Conservation (phyloP, 2,329 filamentous ascomycete genomes). For the Paraphoma chrysanthemicola region DNA sequence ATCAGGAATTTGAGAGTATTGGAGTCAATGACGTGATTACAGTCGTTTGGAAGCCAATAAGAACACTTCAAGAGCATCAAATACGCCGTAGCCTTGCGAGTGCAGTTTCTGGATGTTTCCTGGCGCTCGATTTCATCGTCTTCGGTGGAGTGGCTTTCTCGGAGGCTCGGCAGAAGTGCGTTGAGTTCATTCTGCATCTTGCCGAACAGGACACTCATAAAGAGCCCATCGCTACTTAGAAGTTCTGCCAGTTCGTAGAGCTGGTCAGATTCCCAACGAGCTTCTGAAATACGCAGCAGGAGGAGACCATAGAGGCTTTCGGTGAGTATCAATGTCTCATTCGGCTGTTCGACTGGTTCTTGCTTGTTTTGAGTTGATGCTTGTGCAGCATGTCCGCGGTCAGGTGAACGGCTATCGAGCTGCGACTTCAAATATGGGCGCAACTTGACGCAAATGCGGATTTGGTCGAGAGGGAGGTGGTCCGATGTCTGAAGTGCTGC, state of each 20-base stretch:
- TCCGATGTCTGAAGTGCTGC: slow-evolving; percentile 19
- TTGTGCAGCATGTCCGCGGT: slow-evolving; percentile 16
- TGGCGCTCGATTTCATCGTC: slow-evolving; percentile 1
- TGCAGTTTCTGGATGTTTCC: slow-evolving; percentile 1
- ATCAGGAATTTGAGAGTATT: slow-evolving; percentile 22
- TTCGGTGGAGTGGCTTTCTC: background rate
- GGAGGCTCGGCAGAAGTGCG: slow-evolving; percentile 4
- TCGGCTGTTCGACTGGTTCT: background rate
- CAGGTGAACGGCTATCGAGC: slow-evolving; percentile 18
- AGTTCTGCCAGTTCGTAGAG: slow-evolving; percentile 35
- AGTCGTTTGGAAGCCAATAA: slow-evolving; percentile 33
- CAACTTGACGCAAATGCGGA: slow-evolving; percentile 26
- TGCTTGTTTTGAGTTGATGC: background rate
- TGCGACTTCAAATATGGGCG: background rate
- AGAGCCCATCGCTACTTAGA: slow-evolving; percentile 22
- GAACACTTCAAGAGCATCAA: slow-evolving; percentile 40
- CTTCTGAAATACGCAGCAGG: slow-evolving; percentile 20
- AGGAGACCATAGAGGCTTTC: slow-evolving; percentile 22
- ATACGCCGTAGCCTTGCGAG: slow-evolving; percentile 17
- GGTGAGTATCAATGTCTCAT: slow-evolving; percentile 1
- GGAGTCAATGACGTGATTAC: slow-evolving; percentile 26
- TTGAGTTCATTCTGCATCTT: slow-evolving; percentile 8
- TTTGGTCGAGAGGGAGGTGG: slow-evolving; percentile 25
- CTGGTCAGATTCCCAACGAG: slow-evolving; percentile 17
- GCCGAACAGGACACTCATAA: slow-evolving; percentile 20